Evolutionary conservation across 139 green algal species (phyloP).

Genomic region (Pseudopediastrum boryanum): DNA sequence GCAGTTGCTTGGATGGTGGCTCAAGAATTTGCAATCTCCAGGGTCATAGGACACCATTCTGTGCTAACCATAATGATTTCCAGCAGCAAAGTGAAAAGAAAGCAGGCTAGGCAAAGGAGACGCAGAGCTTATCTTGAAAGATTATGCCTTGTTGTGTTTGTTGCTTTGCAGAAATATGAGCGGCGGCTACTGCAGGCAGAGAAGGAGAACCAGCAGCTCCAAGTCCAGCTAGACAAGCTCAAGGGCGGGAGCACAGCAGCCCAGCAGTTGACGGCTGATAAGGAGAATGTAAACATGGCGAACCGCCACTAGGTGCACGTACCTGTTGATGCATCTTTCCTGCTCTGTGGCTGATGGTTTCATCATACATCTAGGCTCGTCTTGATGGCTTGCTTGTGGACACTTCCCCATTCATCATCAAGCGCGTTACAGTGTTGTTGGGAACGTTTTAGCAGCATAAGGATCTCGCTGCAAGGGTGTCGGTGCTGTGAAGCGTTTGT

Average conservation of each 20-base stretch:
- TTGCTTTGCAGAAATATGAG: slow-evolving; percentile 27
- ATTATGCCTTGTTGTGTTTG: background rate
- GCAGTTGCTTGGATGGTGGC: background rate
- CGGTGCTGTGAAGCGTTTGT: no score
- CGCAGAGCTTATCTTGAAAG: background rate
- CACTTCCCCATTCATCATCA: no score
- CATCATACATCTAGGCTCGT: no score
- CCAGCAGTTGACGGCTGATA: slow-evolving; percentile 3
- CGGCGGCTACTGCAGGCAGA: slow-evolving; percentile 10
- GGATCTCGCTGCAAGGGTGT: no score
- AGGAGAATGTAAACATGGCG: slow-evolving; percentile 33
- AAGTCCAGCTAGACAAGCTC: background rate
- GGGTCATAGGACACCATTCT: background rate
- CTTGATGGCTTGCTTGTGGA: no score
- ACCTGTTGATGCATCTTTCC: no score
- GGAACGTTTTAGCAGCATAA: no score
- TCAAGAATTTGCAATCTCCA: background rate
- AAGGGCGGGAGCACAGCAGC: background rate
- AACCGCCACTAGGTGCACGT: no score
- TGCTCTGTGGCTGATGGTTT: no score
- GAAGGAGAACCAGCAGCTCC: slow-evolving; percentile 18
- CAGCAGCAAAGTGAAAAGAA: background rate
- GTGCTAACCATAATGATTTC: background rate
- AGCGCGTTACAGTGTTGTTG: no score
- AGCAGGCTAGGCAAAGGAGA: background rate